Conservation (phyloP, 257 asterid species). For the Coffea canephora region DNA sequence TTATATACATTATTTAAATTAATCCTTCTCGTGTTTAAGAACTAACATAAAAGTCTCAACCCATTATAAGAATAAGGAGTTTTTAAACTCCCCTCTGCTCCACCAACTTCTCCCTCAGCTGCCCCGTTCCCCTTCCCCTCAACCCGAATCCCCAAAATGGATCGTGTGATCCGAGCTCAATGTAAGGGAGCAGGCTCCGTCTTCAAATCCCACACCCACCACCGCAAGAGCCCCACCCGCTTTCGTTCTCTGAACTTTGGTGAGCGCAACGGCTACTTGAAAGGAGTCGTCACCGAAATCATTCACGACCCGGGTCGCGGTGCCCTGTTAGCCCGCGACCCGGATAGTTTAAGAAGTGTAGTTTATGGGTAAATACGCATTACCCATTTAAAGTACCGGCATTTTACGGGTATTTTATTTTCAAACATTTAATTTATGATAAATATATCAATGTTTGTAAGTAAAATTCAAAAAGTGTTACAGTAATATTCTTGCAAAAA, state of each 20-base stretch:
- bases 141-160: conserved; percentile 35
- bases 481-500: no score
- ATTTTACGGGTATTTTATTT: no score
- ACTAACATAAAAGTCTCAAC: no score
- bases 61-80: no score
- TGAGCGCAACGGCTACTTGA: conserved; percentile 78
- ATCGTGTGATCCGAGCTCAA: conserved; percentile 70
- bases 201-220: conserved; percentile 75
- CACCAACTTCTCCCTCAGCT: background rate
- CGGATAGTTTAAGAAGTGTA: no score
- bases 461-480: no score
- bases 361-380: no score
- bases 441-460: no score
- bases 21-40: no score
- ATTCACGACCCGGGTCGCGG: conserved; percentile 86
- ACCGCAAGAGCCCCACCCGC: conserved; percentile 72
- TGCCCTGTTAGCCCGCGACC: conserved; percentile 50
- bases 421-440: no score
- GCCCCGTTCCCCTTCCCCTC: background rate
- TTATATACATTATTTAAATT: no score
- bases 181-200: conserved; percentile 85
- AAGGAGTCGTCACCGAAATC: conserved; percentile 64
- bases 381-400: no score
- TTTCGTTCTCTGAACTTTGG: conserved; percentile 78
- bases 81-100: background rate